Percentiles rank a stretch among this genome's conserved stretches.
Conservation (phyloP, 345 rosid genomes). For the Eucalyptus tenuipes region DNA sequence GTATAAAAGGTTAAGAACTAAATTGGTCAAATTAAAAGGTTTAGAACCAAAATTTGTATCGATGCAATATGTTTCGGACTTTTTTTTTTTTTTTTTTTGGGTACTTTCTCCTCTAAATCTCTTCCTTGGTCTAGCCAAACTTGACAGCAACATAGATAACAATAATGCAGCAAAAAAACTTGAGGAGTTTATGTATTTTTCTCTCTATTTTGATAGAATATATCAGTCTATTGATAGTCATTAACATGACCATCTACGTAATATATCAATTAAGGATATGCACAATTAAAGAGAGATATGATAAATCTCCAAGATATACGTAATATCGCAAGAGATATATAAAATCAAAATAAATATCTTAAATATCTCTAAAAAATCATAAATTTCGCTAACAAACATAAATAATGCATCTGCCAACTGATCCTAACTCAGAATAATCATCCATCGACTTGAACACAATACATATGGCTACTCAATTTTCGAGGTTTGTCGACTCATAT, state of each 20-base stretch:
- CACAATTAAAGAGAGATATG: not conserved
- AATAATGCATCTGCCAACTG: not conserved
- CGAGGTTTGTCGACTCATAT: not conserved
- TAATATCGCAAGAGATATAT: not conserved
- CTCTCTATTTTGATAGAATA: not conserved
- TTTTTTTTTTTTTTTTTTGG: no score
- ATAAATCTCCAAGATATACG: not conserved
- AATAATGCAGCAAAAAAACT: not conserved
- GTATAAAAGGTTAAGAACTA: no score
- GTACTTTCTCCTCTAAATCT: not conserved
- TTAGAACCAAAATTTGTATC: not conserved
- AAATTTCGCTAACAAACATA: not conserved
- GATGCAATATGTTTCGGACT: fast-evolving
- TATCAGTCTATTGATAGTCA: not conserved
- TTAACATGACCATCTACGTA: not conserved
- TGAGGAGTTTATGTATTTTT: not conserved
- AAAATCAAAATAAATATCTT: not conserved
- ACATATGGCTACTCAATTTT: not conserved
- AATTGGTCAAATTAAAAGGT: fast-evolving
- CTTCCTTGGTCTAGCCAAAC: not conserved
- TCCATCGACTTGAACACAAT: not conserved
- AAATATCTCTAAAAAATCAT: not conserved
- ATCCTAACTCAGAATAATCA: not conserved
- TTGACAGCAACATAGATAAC: not conserved
- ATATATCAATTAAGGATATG: not conserved